Evolutionary conservation across 2,329 filamentous ascomycete species (phyloP).

Genomic region (Corinectria fuckeliana): DNA sequence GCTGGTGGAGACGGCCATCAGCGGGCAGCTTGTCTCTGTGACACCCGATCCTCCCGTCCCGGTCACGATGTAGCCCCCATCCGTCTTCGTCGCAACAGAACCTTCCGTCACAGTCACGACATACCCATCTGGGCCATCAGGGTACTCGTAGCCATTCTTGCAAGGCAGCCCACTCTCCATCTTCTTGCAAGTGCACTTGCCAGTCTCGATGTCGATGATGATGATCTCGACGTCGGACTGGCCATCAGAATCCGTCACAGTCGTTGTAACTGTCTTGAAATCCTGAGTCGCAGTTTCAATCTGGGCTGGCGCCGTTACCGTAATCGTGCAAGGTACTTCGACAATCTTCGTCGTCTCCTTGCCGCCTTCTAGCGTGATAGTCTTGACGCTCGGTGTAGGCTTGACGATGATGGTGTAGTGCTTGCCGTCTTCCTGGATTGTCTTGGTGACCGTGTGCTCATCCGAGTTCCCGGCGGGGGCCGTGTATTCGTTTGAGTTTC

Average conservation of each 20-base stretch:
- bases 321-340: slow-evolving; percentile 23
- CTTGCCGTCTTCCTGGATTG: slow-evolving; percentile 31
- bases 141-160: not conserved
- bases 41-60: slow-evolving; percentile 5
- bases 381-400: slow-evolving; percentile 23
- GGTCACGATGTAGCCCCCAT: slow-evolving; percentile 12
- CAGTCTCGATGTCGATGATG: slow-evolving; percentile 41
- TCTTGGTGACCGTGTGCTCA: slow-evolving; percentile 30
- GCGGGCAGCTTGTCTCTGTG: slow-evolving; percentile 32
- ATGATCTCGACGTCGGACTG: slow-evolving; percentile 41
- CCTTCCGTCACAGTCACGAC: slow-evolving; percentile 13
- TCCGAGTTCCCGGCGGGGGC: slow-evolving; percentile 24
- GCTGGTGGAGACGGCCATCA: slow-evolving; percentile 37
- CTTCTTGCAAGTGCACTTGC: slow-evolving; percentile 38
- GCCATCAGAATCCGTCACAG: slow-evolving; percentile 20
- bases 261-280: slow-evolving; percentile 34
- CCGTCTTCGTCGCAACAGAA: slow-evolving; percentile 20
- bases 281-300: slow-evolving; percentile 21
- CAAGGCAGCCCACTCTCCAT: slow-evolving; percentile 40
- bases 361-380: slow-evolving; percentile 30
- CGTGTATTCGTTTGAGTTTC: slow-evolving; percentile 12
- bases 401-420: slow-evolving; percentile 32
- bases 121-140: not conserved
- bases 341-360: slow-evolving; percentile 26
- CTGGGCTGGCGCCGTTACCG: slow-evolving; percentile 34